Evolutionary conservation across 306 rosid species (phyloP).

Genomic region (Lathyrus aphaca): DNA sequence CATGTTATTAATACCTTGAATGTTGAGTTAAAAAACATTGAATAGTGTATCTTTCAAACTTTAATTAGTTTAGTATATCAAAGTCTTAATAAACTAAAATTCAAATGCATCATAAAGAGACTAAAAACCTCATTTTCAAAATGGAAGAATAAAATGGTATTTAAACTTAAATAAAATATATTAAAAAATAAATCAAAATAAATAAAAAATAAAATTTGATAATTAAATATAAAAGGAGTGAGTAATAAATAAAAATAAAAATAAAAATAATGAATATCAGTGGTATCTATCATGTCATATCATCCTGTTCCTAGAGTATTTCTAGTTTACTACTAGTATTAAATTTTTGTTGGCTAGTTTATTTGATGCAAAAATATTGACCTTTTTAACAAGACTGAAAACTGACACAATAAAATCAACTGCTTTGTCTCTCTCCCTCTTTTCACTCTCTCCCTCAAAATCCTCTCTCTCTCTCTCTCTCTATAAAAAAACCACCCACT

Average conservation of each 20-base stretch:
- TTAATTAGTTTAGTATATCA: neutral
- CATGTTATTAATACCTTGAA: neutral
- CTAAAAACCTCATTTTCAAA: neutral
- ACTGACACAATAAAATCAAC: slow-evolving; percentile 44
- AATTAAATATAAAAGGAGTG: no score
- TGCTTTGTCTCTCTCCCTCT: slow-evolving; percentile 51
- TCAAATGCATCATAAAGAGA: neutral
- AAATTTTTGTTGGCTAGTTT: slow-evolving; percentile 30
- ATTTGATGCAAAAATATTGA: slow-evolving; percentile 32
- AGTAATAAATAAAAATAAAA: no score
- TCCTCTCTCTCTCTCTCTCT: slow-evolving; percentile 42
- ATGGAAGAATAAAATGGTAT: neutral
- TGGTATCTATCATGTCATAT: no score
- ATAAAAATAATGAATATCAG: no score
- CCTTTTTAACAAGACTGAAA: slow-evolving; percentile 21
- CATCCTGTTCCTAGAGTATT: no score
- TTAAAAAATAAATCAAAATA: no score
- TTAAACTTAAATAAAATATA: no score
- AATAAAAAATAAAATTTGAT: no score
- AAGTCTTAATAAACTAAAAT: neutral
- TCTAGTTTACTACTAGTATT: neutral
- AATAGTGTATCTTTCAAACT: neutral
- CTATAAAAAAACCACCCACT: slow-evolving; percentile 35
- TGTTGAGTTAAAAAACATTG: neutral
- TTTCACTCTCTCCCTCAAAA: neutral